These are phyloP conservation scores for Sarocladiaceae sp. DNA, from an alignment of 2,329 filamentous ascomycete species.

Conservation along the genomic window DNA sequence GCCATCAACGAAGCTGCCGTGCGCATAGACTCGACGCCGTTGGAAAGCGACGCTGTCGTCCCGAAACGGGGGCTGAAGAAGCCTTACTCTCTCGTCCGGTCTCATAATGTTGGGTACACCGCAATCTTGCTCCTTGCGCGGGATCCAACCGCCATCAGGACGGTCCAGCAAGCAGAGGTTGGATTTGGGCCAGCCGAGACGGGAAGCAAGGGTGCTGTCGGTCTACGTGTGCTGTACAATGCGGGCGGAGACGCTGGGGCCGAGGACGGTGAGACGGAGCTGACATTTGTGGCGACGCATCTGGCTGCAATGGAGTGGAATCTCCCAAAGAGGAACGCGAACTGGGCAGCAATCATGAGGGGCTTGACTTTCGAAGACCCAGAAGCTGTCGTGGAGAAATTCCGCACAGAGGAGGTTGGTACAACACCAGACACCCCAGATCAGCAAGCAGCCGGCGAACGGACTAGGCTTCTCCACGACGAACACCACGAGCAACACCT, in stretches of 20 bases:
- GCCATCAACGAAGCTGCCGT: constrained; percentile 65
- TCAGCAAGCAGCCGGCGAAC: constrained; percentile 21
- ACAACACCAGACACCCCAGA: constrained; percentile 15
- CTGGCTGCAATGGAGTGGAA: constrained; percentile 82
- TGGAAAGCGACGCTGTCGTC: constrained; percentile 6
- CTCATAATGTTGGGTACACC: constrained; percentile 81
- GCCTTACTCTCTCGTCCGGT: constrained; percentile 63
- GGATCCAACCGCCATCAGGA: constrained; percentile 51
- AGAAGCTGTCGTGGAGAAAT: constrained; percentile 28
- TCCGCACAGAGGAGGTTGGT: constrained; percentile 12
- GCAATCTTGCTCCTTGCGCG: constrained; percentile 79
- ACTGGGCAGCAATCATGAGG: constrained; percentile 81
- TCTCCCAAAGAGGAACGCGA: constrained; percentile 67
- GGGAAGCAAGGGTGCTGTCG: constrained; percentile 94
- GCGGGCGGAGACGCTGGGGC: constrained; percentile 57
- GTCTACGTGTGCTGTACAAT: constrained; percentile 60
- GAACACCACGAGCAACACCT: constrained; percentile 27
- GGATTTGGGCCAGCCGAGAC: constrained; percentile 82
- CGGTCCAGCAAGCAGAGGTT: constrained; percentile 71
- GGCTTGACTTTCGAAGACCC: constrained; percentile 67
- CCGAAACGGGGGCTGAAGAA: constrained; percentile 19
- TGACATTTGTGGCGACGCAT: constrained; percentile 86
- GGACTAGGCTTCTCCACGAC: constrained; percentile 25
- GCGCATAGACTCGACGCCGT: constrained; percentile 4
- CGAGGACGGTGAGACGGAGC: constrained; percentile 40